These are phyloP conservation scores for Phytophthora constricta DNA, from an alignment of 352 stramenopile species.

Conservation along the genomic window DNA sequence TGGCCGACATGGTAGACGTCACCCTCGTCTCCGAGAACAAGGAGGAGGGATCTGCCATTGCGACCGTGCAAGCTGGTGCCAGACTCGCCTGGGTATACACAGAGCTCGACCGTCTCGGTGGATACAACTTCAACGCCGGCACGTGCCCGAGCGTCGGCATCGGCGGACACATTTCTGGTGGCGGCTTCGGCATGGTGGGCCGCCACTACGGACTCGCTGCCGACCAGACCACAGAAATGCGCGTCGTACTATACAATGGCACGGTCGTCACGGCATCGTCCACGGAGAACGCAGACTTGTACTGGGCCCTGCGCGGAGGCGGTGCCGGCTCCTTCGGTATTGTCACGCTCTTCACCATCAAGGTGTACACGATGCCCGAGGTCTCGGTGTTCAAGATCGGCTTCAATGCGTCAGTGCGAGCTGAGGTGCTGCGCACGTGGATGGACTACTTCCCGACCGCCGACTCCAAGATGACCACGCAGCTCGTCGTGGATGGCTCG, in stretches of 20 bases:
- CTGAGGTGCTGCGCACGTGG: conserved; percentile 46
- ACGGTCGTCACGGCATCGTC: conserved; percentile 48
- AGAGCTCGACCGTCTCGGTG: conserved; percentile 44
- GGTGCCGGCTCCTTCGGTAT: conserved; percentile 62
- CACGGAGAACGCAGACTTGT: conserved; percentile 50
- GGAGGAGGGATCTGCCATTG: conserved; percentile 38
- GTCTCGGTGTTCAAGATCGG: conserved; percentile 55
- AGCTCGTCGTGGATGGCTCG: conserved; percentile 48
- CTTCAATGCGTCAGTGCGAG: conserved; percentile 41
- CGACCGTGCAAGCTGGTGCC: conserved; percentile 47
- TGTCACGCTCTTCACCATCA: conserved; percentile 58
- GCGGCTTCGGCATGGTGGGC: conserved; percentile 56
- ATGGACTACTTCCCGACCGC: conserved; percentile 62
- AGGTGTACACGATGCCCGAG: conserved; percentile 48
- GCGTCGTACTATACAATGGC: conserved; percentile 53
- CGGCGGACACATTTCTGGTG: conserved; percentile 58
- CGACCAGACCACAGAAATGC: conserved; percentile 50
- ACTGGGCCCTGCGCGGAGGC: conserved; percentile 53
- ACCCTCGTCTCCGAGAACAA: conserved; percentile 38
- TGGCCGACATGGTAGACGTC: conserved; percentile 60
- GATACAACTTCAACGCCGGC: conserved; percentile 64
- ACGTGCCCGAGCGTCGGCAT: conserved; percentile 61
- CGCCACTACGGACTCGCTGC: conserved; percentile 58
- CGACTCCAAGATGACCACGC: conserved; percentile 52
- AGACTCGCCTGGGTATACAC: conserved; percentile 55